Evolutionary conservation across 768 basidiomycete species (phyloP).

Genomic region (Amanita rimosa): DNA sequence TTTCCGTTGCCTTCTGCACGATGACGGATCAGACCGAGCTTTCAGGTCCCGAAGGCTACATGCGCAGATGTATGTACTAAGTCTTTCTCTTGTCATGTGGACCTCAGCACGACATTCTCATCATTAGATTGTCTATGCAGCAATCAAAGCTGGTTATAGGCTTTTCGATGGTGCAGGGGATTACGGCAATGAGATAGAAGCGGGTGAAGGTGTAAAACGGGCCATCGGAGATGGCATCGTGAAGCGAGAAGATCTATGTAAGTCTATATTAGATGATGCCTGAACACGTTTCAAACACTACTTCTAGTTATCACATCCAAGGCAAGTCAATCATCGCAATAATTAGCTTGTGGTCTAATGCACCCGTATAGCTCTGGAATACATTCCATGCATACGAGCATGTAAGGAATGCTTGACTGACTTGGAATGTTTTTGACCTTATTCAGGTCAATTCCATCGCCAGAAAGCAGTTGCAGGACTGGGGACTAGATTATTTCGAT

Average conservation of each 20-base stretch:
- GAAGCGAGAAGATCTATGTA: constrained; percentile 80
- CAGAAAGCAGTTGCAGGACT: constrained; percentile 60
- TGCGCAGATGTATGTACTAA: constrained; percentile 44
- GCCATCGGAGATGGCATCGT: constrained; percentile 78
- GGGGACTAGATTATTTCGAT: constrained; percentile 83
- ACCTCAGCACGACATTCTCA: neutral
- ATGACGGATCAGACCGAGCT: neutral
- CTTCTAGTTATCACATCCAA: constrained; percentile 73
- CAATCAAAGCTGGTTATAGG: constrained; percentile 79
- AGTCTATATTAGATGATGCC: constrained; percentile 18
- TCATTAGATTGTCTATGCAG: constrained; percentile 63
- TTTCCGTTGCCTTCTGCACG: constrained; percentile 24
- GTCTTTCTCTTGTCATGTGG: neutral
- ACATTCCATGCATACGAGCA: constrained; percentile 76
- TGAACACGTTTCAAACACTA: constrained; percentile 1
- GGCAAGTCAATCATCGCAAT: constrained; percentile 22
- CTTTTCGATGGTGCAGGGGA: constrained; percentile 81
- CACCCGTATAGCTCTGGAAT: constrained; percentile 60
- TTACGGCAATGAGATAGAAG: constrained; percentile 86
- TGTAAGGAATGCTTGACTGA: constrained; percentile 27
- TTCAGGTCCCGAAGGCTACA: constrained; percentile 42
- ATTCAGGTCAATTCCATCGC: constrained; percentile 40
- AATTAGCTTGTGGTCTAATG: neutral
- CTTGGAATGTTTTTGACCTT: neutral
- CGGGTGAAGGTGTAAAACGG: constrained; percentile 64